Evolutionary conservation across 1,139 yeast genomes (phyloP).

Genomic region (Zygoascus meyerae): DNA sequence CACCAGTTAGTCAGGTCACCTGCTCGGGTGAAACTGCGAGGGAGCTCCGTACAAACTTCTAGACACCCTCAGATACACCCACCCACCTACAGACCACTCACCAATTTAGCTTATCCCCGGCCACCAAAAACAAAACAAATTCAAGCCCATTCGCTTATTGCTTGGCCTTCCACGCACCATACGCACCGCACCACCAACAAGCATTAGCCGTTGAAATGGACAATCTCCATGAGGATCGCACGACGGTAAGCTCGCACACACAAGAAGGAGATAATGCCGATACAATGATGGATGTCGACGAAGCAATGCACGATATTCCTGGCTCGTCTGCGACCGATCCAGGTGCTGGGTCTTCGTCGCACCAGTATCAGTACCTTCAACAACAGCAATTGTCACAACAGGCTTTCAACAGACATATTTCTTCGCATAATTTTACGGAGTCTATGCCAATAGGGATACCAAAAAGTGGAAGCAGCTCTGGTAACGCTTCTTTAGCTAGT

Average conservation of each 20-base stretch:
- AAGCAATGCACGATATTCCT: conserved; percentile 4
- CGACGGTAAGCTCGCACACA: not conserved
- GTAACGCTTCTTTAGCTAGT: conserved; percentile 1
- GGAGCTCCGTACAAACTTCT: not conserved
- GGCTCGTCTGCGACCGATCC: conserved; percentile 2
- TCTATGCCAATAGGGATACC: conserved; percentile 12
- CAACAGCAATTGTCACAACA: conserved; percentile 12
- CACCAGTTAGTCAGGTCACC: too few relatives aligned
- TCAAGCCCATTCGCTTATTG: not conserved
- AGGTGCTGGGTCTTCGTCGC: conserved; percentile 10
- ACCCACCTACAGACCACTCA: not conserved
- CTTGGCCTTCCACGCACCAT: not conserved
- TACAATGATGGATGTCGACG: conserved; percentile 9
- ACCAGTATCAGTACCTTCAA: conserved; percentile 22
- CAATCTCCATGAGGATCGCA: not conserved
- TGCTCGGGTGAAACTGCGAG: too few relatives aligned
- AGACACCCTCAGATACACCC: not conserved
- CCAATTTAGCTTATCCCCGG: too few relatives aligned
- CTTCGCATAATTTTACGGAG: conserved; percentile 3
- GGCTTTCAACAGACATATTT: conserved; percentile 1
- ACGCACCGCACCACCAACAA: not conserved
- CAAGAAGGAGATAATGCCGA: not conserved
- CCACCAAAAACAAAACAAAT: not conserved
- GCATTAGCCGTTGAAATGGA: not conserved
- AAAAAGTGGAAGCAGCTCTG: conserved; percentile 4